Conservation (phyloP, 2,329 filamentous ascomycete genomes). For the Colletotrichum phormii region DNA sequence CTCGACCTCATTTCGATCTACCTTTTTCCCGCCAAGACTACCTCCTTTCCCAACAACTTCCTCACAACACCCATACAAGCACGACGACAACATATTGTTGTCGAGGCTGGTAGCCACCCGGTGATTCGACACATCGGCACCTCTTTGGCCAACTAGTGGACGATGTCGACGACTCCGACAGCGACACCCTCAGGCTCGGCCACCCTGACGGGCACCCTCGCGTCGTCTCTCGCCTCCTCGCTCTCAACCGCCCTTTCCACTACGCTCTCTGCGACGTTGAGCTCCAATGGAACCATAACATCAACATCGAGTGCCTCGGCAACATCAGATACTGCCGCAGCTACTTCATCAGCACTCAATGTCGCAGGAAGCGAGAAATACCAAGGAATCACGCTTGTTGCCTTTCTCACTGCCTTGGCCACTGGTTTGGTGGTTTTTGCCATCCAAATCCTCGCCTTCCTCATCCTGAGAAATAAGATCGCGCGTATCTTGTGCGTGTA, state of each 20-base stretch:
- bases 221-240: constrained; percentile 38
- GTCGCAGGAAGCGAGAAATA: constrained; percentile 31
- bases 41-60: not conserved
- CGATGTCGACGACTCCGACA: constrained; percentile 28
- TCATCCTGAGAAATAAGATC: constrained; percentile 81
- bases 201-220: constrained; percentile 34
- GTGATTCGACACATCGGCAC: not conserved
- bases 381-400: constrained; percentile 58
- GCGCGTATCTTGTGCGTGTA: constrained; percentile 81
- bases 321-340: not conserved
- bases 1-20: not conserved
- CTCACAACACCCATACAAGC: not conserved
- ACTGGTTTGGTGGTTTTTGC: constrained; percentile 73
- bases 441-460: constrained; percentile 76
- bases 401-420: constrained; percentile 75
- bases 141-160: constrained; percentile 1
- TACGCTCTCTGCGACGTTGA: constrained; percentile 15
- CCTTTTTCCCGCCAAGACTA: not conserved
- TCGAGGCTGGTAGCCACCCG: not conserved
- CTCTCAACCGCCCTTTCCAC: constrained; percentile 18
- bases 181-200: constrained; percentile 35
- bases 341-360: not conserved
- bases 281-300: constrained; percentile 25
- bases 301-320: not conserved
- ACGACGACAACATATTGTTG: not conserved